Percentiles rank a stretch among this genome's conserved stretches.
These are phyloP conservation scores for Vitis rotundifolia DNA, from an alignment of 164 flowering plant genomes.

Conservation along the genomic window DNA sequence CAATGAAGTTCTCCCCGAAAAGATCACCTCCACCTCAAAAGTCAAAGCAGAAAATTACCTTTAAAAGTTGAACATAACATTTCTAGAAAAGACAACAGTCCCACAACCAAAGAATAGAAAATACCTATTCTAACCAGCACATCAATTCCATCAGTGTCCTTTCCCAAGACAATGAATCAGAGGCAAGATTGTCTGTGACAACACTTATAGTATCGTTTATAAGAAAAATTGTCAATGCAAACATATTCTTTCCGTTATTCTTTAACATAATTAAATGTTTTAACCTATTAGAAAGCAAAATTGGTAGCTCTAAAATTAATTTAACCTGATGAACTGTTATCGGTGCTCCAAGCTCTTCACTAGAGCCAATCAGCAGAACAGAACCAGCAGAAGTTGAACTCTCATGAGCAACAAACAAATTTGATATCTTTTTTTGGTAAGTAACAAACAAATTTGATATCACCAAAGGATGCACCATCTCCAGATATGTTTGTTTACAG, in stretches of 20 bases:
- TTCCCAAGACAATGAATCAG: constrained; percentile 85
- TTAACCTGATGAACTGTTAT: constrained; percentile 87
- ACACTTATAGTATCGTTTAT: constrained; percentile 22
- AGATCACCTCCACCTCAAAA: constrained; percentile 89
- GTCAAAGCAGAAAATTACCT: constrained; percentile 16
- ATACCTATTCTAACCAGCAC: constrained; percentile 95
- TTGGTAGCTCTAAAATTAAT: not conserved
- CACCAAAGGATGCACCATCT: constrained; percentile 71
- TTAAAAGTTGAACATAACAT: constrained; percentile 14
- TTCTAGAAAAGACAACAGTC: constrained; percentile 13
- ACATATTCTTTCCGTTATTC: not conserved
- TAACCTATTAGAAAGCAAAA: no score
- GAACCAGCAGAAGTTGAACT: constrained; percentile 87
- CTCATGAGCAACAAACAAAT: constrained; percentile 64
- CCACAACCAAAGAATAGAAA: constrained; percentile 3
- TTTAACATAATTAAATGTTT: no score
- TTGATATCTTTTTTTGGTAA: constrained; percentile 37
- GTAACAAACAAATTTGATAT: no score
- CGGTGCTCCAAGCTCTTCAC: constrained; percentile 96
- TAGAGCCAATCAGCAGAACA: constrained; percentile 87
- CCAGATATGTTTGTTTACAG: constrained; percentile 81
- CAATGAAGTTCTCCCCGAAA: constrained; percentile 64
- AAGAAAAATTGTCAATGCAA: constrained; percentile 1
- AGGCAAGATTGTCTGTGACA: constrained; percentile 84
- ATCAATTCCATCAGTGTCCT: constrained; percentile 91